Base-by-base conservation (phyloP, 177 flowering plant species). In the Vitis hybrid region DNA sequence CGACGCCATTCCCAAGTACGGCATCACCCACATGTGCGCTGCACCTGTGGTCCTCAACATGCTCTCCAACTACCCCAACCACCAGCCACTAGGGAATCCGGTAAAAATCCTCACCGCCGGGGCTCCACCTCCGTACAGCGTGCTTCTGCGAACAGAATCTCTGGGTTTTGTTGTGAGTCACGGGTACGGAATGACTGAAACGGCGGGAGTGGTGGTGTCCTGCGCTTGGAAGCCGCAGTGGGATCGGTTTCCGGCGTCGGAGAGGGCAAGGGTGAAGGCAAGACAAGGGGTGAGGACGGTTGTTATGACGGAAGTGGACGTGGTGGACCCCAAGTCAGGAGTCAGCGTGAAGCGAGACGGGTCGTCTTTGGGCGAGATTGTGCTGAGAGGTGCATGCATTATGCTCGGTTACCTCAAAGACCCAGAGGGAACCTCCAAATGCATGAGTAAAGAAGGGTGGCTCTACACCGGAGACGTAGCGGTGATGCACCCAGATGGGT, bases 31-130 rank as follows among this genome's bases (percentile, higher is more conserved):
- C 69, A 64, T 72, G 69, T 72, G 74, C 64, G 61, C 64, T 45
- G 74, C 74, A 14, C 75, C 75, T 4, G 75, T 73, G 55, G 75
- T 73, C 21, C 75, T 73, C 66, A 73, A 60, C 75, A 60, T 73
- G 71, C 71, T 73, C 12, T 3, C 52, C 51, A 45, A 52, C 62
- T 23, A 21, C 17, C 17, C 64, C 0, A 60, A 21, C 7, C 4
- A 2, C 64, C 21, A 69, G 6, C 65, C 70, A 18, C 18, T 50
- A 15, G 14, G 26, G 26, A 2, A 18, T 19, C 58, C 75, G 21
- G 59, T 60, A 6, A 64, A 39, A 15, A 56, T 62, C 21, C 50
- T 69, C 32, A 73, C 75, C n/a, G 75, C 71, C 26, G 75, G 75
- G 11, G 52, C 75, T 6, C 67, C 75, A 18, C 75, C 75, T 2